Evolutionary conservation across 1,284 basidiomycete species (phyloP), one percentile per base, ranked within the genome.

Genomic region (Inonotus hispidus): DNA sequence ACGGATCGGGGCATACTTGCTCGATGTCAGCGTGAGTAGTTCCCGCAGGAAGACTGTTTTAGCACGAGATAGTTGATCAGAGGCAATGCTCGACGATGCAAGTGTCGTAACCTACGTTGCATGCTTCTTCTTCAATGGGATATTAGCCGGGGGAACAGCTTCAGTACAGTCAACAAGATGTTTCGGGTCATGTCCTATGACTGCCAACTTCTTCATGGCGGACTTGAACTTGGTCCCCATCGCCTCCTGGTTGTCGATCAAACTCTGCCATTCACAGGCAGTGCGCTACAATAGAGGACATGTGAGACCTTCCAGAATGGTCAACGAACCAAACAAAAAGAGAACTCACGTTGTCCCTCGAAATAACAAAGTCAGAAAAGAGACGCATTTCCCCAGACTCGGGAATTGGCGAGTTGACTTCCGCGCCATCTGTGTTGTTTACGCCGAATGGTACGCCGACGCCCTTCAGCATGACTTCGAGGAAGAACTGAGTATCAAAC

Each of bases 401-500:
- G 19, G 62, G 53, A 37, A 63, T 27, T 2, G 62, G 62, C 19
- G 58, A 60, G 39, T 52, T 23, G 8, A 63, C 58, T 27, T 63
- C 58, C 1, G 61, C 61, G 23, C 56, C 61, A 21, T 37, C 32
- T 13, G 56, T 57, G 43, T 52, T 59, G 56, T 62, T 62, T 14
- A 61, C 45, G 19, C 60, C 60, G 55, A 61, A 61, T 6, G 63
- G 63, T 21, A 63, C 47, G 13, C 60, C 65, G 8, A 49, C 53
- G 10, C 66, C 65, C 52, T 59, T 57, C 32, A 67, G 60, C 38
- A 67, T 39, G 25, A 65, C 61, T 39, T 66, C 63, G 43, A 67
- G 62, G 62, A 66, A 66, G 59, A 67, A 35, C 50, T 66, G 62
- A 21, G 65, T 61, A 52, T 66, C 65, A 25, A 67, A 67, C 23